Base-by-base conservation (phyloP, 1,139 yeast species). In the Yamadazyma diospyri region DNA sequence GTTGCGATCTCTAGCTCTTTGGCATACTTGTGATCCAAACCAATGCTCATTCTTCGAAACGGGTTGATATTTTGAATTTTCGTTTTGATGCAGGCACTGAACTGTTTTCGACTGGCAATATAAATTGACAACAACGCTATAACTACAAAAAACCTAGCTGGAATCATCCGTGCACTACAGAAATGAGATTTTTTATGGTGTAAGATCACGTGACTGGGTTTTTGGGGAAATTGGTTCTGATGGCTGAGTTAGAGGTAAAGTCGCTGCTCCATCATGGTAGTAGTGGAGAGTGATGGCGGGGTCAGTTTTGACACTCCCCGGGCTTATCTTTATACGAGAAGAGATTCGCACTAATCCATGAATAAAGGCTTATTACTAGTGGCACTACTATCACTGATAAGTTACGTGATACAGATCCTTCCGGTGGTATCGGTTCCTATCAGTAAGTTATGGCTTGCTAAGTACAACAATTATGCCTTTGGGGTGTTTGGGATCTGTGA, bases 1-100 rank as follows among this genome's bases (percentile, higher is more conserved):
- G 88, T 80, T 16, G 97, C 97, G 31, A 89, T 72, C 36, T 71
- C 64, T 22, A 83, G 72, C 57, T 89, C 97, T 50, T 64, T 72
- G 18, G 50, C 44, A 47, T 68, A 69, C 6, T 59, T 52, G 31
- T 62, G 68, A 23, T 40, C 34, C 21, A 29, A 28, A 7, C 48
- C 33, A 12, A 38, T 30, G 15, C 26, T 24, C 36, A 33, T 33
- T 10, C 19, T 28, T 9, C 16, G 18, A 3, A 26, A 6, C n/a
- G 23, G 16, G 7, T 19, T 27, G n/a, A n/a, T 24, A n/a, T n/a
- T n/a, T n/a, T n/a, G n/a, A n/a, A n/a, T n/a, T n/a, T n/a, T n/a
- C n/a, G n/a, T n/a, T n/a, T n/a, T n/a, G n/a, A n/a, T n/a, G n/a
- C n/a, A n/a, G n/a, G n/a, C n/a, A n/a, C n/a, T n/a, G n/a, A n/a